Base-by-base conservation (phyloP, 208 protist genomes). In the Crithidia thermophila region DNA sequence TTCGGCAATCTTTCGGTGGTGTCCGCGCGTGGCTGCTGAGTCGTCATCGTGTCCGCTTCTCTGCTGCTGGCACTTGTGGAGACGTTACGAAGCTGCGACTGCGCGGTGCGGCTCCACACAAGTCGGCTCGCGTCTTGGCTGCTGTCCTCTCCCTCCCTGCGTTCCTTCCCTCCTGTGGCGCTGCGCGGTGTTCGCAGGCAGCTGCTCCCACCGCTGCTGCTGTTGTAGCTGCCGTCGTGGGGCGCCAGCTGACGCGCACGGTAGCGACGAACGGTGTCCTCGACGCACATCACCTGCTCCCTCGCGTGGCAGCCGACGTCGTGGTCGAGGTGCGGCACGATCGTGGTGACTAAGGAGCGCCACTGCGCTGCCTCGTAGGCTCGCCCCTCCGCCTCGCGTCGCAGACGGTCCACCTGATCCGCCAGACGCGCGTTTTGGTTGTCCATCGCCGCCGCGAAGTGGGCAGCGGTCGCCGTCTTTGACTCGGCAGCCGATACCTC, bases 311-410 rank as follows among this genome's bases (percentile, higher is more conserved):
- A 59, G 28, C 25, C 23, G 21, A 61, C 27, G 4, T n/a, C 30
- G 4, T 10, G 16, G 39, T 74, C 59, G 28, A 75, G 69, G 27
- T 47, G 61, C 20, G 36, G 34, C 20, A 45, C 23, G 1, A 56
- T 33, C 14, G 61, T 75, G 27, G 37, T 39, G n/a, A 36, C 84
- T 9, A 90, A 69, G 18, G 84, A 69, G 28, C 70, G 68, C 84
- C 84, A 90, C 43, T 81, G 73, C 40, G 50, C 33, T 18, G 43
- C 72, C 47, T 83, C 67, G 30, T 77, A 59, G 13, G 50, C 27
- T 5, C 23, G 31, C 10, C 40, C 46, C 18, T 82, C 77, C 11
- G 67, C 45, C 30, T 85, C 75, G 4, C 64, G 31, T 16, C 72
- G 66, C 25, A 81, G 55, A 36, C 57, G 61, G 20, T 59, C 55